Evolutionary conservation across 257 asterid genomes (phyloP), one percentile per base, ranked within the genome.

Genomic region (Asclepias syriaca): DNA sequence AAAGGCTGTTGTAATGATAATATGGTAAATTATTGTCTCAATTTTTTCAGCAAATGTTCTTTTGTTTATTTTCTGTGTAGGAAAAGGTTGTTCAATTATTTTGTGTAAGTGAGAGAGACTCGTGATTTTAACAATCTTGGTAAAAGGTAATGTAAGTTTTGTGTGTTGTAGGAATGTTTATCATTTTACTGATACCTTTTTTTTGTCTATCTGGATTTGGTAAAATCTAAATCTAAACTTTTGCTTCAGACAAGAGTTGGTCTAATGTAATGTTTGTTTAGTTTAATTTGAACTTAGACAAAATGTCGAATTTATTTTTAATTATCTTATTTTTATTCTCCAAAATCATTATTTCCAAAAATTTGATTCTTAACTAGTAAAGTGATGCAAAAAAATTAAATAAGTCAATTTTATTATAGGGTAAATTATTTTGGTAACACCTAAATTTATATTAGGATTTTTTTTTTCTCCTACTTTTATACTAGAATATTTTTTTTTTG

Each of bases 21-120:
- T 7, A 43, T 63, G 53, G 70, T 65, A 50, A 50, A 79, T 86
- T 76, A 80, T 77, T 71, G 49, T 74, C 32, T 51, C 69, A 70
- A 54, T 67, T 54, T 75, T 70, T 75, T 13, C 45, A 11, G 45
- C 45, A 60, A 27, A 49, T 46, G 32, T 48, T 50, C 32, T 46
- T 66, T 13, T 68, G 32, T 21, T 37, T 39, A 1, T 8, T 22
- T 57, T 21, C 69, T 15, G 9, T 70, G 80, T 75, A 68, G 73
- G 72, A 65, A 79, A 65, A 79, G 66, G 66, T 64, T 56, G 64
- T 68, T 70, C 77, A 48, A 69, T 71, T 66, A 46, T 72, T 72
- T 72, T 65, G 69, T 69, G 72, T 43, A 69, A 67, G 60, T 56
- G 49, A 67, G 64, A 53, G 9, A 53, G 9, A 59, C 40, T 50